Evolutionary conservation across 345 rosid genomes (phyloP).

Genomic region (Citrus sinensis): DNA sequence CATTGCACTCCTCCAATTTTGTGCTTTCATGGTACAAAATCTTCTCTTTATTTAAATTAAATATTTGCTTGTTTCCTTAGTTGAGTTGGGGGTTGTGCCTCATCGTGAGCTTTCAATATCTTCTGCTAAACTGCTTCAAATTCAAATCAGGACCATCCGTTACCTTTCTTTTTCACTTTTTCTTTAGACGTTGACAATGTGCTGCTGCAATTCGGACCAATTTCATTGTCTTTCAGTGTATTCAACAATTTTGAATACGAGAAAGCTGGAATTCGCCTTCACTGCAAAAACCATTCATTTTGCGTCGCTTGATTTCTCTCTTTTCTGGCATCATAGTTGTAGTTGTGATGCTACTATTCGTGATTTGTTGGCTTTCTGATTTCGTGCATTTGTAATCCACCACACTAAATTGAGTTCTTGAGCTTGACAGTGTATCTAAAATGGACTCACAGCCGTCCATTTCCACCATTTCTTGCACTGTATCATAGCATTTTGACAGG

Average conservation of each 20-base stretch:
- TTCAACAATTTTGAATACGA: constrained; percentile 24
- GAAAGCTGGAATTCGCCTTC: constrained; percentile 25
- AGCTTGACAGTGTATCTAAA: constrained; percentile 29
- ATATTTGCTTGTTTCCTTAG: background rate
- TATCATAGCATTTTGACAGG: constrained; percentile 35
- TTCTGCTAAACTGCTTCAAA: background rate
- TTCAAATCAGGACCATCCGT: background rate
- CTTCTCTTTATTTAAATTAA: background rate
- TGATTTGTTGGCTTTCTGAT: constrained; percentile 33
- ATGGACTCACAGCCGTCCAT: constrained; percentile 25
- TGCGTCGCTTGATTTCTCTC: constrained; percentile 30
- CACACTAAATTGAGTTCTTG: constrained; percentile 45
- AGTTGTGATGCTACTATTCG: background rate
- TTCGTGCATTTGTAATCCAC: constrained; percentile 34
- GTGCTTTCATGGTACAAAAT: constrained; percentile 15
- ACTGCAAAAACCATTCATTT: constrained; percentile 17
- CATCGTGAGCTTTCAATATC: constrained; percentile 1
- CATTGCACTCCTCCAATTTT: constrained; percentile 17
- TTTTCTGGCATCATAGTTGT: constrained; percentile 10
- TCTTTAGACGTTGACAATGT: background rate
- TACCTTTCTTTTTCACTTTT: background rate
- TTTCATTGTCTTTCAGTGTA: background rate
- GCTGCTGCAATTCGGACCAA: background rate
- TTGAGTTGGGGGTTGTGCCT: constrained; percentile 7
- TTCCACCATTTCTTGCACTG: constrained; percentile 40